These are phyloP conservation scores for Candida glucosophila DNA, from an alignment of 1,139 yeast species.

Conservation along the genomic window DNA sequence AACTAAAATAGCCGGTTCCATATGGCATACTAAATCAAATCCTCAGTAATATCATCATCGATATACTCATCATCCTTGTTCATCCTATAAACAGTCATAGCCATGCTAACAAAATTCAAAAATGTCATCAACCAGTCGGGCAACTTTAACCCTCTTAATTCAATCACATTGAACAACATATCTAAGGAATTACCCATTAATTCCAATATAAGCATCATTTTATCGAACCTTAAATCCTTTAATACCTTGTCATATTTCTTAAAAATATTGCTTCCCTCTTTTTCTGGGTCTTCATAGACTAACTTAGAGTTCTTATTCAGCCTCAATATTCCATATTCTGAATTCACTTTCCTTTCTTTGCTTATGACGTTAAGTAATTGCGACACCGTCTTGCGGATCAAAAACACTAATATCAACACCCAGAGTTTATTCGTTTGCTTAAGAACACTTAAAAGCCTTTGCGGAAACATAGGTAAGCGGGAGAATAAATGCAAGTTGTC, in stretches of 20 bases:
- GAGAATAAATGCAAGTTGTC: slow-evolving; percentile 39
- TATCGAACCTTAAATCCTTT: slow-evolving; percentile 37
- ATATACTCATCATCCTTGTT: slow-evolving; percentile 42
- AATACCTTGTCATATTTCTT: slow-evolving; percentile 33
- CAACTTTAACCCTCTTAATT: slow-evolving; percentile 26
- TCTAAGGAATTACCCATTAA: slow-evolving; percentile 38
- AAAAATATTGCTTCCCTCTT: slow-evolving; percentile 14
- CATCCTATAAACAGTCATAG: slow-evolving; percentile 44
- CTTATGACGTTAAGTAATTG: slow-evolving; percentile 34
- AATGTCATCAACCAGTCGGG: slow-evolving; percentile 39
- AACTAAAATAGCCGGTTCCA: too few species aligned
- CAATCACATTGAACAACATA: slow-evolving; percentile 33
- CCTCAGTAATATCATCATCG: slow-evolving; percentile 40
- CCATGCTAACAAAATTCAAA: slow-evolving; percentile 38
- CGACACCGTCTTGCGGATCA: slow-evolving; percentile 35
- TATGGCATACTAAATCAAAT: slow-evolving; percentile 25
- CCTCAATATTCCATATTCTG: slow-evolving; percentile 27
- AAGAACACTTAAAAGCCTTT: slow-evolving; percentile 19
- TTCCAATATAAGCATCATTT: slow-evolving; percentile 35
- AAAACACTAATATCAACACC: slow-evolving; percentile 35
- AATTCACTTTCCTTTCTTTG: slow-evolving; percentile 30
- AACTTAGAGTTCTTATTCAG: slow-evolving; percentile 15
- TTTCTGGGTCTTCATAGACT: slow-evolving; percentile 7
- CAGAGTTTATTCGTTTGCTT: slow-evolving; percentile 40
- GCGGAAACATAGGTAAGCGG: slow-evolving; percentile 37